Percentiles rank a stretch among this genome's conserved stretches.
These are phyloP conservation scores for Ustilago vetiveriae DNA, from an alignment of 1,284 basidiomycete genomes.

Conservation along the genomic window DNA sequence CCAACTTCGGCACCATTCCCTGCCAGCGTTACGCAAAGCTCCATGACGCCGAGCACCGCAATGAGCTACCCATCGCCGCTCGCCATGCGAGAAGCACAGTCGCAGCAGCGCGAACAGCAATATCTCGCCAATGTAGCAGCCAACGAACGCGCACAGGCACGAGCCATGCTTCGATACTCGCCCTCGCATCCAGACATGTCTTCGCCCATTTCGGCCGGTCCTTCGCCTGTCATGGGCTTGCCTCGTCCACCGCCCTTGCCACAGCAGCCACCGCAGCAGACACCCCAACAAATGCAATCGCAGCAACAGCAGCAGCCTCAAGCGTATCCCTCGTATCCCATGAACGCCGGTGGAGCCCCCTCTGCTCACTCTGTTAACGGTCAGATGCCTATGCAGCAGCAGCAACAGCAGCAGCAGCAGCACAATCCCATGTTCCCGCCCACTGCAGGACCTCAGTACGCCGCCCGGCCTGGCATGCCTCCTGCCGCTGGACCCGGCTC, in stretches of 20 bases:
- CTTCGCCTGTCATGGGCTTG: slow-evolving; percentile 21
- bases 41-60: slow-evolving; percentile 44
- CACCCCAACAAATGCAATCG: not conserved
- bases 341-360: slow-evolving; percentile 22
- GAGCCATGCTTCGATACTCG: slow-evolving; percentile 35
- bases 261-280: slow-evolving; percentile 7
- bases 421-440: slow-evolving; percentile 28
- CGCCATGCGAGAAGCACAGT: slow-evolving; percentile 62
- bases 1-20: slow-evolving; percentile 65
- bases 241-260: slow-evolving; percentile 25
- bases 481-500: slow-evolving; percentile 7
- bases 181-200: slow-evolving; percentile 28
- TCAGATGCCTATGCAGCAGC: too few species aligned
- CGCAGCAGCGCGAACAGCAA: slow-evolving; percentile 56
- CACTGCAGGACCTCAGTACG: slow-evolving; percentile 2
- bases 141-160: slow-evolving; percentile 44
- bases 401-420: too few species aligned
- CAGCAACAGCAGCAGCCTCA: slow-evolving; percentile 14
- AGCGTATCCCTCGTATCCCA: slow-evolving; percentile 46
- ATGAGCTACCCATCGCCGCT: slow-evolving; percentile 60
- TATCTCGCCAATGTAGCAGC: slow-evolving; percentile 56
- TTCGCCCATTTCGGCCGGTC: slow-evolving; percentile 17
- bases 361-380: slow-evolving; percentile 8
- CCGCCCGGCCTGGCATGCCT: slow-evolving; percentile 17
- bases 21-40: slow-evolving; percentile 43